These are phyloP conservation scores for Coemansia umbellata DNA, from an alignment of 192 early-diverging fungal species.

Conservation along the genomic window DNA sequence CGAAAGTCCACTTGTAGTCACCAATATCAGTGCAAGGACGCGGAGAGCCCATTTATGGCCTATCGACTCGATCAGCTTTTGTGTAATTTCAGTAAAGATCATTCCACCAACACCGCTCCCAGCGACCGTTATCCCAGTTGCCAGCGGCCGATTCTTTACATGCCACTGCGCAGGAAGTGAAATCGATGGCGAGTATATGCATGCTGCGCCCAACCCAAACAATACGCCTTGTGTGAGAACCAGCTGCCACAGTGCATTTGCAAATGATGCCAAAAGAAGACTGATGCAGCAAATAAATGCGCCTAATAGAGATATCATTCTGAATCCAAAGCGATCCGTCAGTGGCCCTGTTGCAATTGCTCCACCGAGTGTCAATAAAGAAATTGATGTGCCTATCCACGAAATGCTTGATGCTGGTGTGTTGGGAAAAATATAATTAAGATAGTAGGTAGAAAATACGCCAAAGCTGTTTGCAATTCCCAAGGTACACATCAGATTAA, in stretches of 20 bases:
- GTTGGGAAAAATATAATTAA: slow-evolving; percentile 32
- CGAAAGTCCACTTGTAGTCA: slow-evolving; percentile 18
- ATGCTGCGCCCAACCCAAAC: slow-evolving; percentile 64
- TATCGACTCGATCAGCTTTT: slow-evolving; percentile 53
- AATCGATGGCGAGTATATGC: slow-evolving; percentile 67
- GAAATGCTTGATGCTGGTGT: slow-evolving; percentile 26
- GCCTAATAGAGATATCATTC: slow-evolving; percentile 11
- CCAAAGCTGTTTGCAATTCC: slow-evolving; percentile 44
- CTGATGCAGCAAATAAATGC: slow-evolving; percentile 15
- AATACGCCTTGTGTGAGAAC: slow-evolving; percentile 69
- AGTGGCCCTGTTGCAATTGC: slow-evolving; percentile 27
- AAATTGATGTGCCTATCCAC: slow-evolving; percentile 38
- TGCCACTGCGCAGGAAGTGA: slow-evolving; percentile 74
- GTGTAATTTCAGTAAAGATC: slow-evolving; percentile 55
- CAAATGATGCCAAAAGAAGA: slow-evolving; percentile 32
- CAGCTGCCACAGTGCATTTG: slow-evolving; percentile 60
- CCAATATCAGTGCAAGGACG: slow-evolving; percentile 19
- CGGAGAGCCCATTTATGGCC: slow-evolving; percentile 39
- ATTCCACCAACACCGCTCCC: slow-evolving; percentile 76
- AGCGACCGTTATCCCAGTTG: slow-evolving; percentile 69
- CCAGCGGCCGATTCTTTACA: slow-evolving; percentile 58
- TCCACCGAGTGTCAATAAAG: slow-evolving; percentile 35
- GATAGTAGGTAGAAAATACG: slow-evolving; percentile 36
- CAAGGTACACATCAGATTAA: slow-evolving; percentile 32
- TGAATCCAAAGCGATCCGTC: slow-evolving; percentile 37